Evolutionary conservation across 2,329 filamentous ascomycete species (phyloP), one percentile per base, ranked within the genome.

Genomic region (Ambrosiella beaveri): DNA sequence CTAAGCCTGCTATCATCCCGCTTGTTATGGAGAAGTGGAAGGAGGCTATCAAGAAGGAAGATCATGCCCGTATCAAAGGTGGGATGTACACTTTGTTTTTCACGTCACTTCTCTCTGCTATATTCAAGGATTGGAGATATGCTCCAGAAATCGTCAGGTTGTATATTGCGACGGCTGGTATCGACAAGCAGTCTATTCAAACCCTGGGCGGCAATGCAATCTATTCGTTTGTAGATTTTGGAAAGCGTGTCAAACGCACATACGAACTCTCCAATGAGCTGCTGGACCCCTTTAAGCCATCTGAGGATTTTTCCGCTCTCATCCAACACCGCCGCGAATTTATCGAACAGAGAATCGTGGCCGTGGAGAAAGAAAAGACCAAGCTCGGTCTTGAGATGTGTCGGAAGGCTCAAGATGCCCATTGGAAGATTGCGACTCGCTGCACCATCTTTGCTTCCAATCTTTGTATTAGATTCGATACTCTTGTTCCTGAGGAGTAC

Each of bases 391-490:
- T 88, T 57, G 89, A 97, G 67, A 75, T 98, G 38, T 85, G 90
- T 3, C 80, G 85, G 60, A 73, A 85, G 61, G 86, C 88, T 1
- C 83, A 81, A 64, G 80, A 80, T 2, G 88, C 89, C 0, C 94
- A 98, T 67, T 98, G 93, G 93, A 97, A 95, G 73, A 90, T 95
- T 64, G 91, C 91, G 5, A 88, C 83, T 55, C 79, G 91, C 36
- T 95, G 90, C 59, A 86, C 87, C 8, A 86, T 94, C 40, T 93
- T 98, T 67, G 87, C 95, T 3, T 82, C 91, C 59, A 95, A 93
- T 61, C 77, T 96, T 62, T 91, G 88, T 59, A 80, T 96, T 62
- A 84, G 93, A n/a, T 95, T 97, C 65, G 85, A 96, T 63, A 85
- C 81, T 15, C 80, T 98, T 62, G 88, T 88, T 5, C 87, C 88